Conservation (phyloP, 371 early-diverging fungal species). For the Mucor circinelloides region DNA sequence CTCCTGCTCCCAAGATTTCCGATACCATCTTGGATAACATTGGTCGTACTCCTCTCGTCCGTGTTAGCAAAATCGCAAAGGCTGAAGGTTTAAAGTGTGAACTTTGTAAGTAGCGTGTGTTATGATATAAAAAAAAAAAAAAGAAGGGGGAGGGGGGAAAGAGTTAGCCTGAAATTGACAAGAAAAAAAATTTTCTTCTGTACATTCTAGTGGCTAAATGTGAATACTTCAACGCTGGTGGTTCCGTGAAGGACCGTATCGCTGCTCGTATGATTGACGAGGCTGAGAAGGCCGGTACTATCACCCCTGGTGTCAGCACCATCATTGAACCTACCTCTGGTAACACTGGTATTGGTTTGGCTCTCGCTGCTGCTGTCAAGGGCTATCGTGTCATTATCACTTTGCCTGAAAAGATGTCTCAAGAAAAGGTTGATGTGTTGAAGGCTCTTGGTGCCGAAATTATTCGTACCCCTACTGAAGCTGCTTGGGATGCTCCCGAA, state of each 20-base stretch:
- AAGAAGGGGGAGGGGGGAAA: not conserved
- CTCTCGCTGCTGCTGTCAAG: conserved; percentile 93
- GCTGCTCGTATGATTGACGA: conserved; percentile 94
- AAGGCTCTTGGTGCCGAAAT: conserved; percentile 98
- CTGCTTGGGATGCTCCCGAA: conserved; percentile 97
- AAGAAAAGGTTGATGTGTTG: conserved; percentile 96
- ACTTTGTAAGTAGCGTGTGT: conserved; percentile 62
- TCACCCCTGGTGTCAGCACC: conserved; percentile 87
- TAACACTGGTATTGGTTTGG: conserved; percentile 54
- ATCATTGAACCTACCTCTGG: conserved; percentile 47
- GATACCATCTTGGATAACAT: conserved; percentile 89
- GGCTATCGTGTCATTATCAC: conserved; percentile 97
- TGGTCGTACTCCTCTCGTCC: conserved; percentile 94
- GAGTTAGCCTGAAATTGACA: not conserved
- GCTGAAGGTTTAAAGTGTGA: conserved; percentile 91
- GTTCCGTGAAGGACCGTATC: conserved; percentile 98
- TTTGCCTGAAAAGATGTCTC: conserved; percentile 97
- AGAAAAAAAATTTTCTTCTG: not conserved
- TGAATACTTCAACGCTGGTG: conserved; percentile 98
- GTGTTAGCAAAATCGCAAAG: conserved; percentile 85
- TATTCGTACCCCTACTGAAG: conserved; percentile 97
- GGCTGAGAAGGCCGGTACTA: conserved; percentile 87
- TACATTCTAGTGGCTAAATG: conserved; percentile 85
- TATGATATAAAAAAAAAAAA: too few species aligned
- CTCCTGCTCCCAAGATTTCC: conserved; percentile 69